Conservation (phyloP, 768 basidiomycete genomes). For the Cystobasidium tubakii region DNA sequence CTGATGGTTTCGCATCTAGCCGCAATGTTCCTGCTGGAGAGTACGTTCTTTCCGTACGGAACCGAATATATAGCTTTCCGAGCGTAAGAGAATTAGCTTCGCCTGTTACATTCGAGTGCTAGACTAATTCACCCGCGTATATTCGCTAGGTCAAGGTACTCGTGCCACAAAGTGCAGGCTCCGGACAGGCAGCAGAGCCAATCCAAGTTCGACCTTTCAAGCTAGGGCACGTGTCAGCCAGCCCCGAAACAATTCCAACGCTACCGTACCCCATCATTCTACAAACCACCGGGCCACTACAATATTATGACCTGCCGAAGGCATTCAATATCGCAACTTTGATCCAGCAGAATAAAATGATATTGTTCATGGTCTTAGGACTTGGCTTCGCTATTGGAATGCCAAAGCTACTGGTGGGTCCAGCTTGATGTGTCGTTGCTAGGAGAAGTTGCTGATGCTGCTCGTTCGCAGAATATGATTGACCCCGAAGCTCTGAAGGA, state of each 20-base stretch:
- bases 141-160: neutral
- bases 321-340: slow-evolving; percentile 19
- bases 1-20: neutral
- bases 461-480: slow-evolving; percentile 1
- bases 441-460: neutral
- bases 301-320: slow-evolving; percentile 24
- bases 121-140: neutral
- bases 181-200: slow-evolving; percentile 14
- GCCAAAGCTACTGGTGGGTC: slow-evolving; percentile 32
- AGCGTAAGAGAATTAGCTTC: neutral
- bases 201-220: slow-evolving; percentile 27
- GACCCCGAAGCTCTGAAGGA: slow-evolving; percentile 30
- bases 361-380: slow-evolving; percentile 23
- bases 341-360: slow-evolving; percentile 34
- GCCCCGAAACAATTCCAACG: slow-evolving; percentile 3
- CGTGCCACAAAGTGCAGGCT: neutral
- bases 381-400: slow-evolving; percentile 24
- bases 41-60: slow-evolving; percentile 16
- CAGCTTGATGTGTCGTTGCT: neutral
- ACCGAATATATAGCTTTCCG: slow-evolving; percentile 20
- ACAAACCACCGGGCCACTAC: neutral
- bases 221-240: slow-evolving; percentile 5
- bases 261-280: slow-evolving; percentile 21
- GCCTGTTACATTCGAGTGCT: neutral
- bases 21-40: slow-evolving; percentile 24